phyloP scores from a whole-genome alignment of 345 rosid species.

The Anacardium occidentale region DNA sequence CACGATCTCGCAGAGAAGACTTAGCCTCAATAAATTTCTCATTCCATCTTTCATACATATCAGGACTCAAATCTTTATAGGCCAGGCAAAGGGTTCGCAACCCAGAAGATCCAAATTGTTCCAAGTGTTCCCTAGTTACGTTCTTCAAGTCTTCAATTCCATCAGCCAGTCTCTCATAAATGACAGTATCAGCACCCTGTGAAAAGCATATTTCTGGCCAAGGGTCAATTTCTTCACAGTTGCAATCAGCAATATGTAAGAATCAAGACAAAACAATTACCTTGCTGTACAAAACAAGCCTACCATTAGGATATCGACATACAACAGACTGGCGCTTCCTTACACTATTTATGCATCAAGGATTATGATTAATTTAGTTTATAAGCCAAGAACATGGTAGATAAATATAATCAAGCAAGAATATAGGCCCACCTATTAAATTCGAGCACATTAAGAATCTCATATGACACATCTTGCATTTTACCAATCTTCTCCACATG shows the following conservation, averaged over 20 bases:
- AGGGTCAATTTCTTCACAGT: slow-evolving; percentile 31
- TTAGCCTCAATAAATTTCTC: slow-evolving; percentile 97
- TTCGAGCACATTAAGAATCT: slow-evolving; percentile 94
- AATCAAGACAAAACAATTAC: slow-evolving; percentile 42
- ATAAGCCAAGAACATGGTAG: slow-evolving; percentile 10
- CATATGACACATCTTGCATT: slow-evolving; percentile 77
- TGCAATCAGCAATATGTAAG: slow-evolving; percentile 9
- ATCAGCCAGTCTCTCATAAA: slow-evolving; percentile 80
- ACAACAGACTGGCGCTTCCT: slow-evolving; percentile 99
- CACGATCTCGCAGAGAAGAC: slow-evolving; percentile 91
- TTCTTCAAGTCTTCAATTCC: slow-evolving; percentile 70
- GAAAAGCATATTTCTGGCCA: slow-evolving; percentile 30
- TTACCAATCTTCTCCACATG: slow-evolving; percentile 97
- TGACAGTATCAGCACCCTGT: slow-evolving; percentile 98
- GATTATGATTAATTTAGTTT: slow-evolving; percentile 13
- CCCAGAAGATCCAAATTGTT: slow-evolving; percentile 94
- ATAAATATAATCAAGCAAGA: slow-evolving; percentile 6
- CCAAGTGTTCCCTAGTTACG: slow-evolving; percentile 84
- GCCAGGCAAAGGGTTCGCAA: slow-evolving; percentile 98
- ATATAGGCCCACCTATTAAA: slow-evolving; percentile 76
- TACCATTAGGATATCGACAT: slow-evolving; percentile 93
- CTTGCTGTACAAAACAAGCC: slow-evolving; percentile 96
- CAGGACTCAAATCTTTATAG: slow-evolving; percentile 71
- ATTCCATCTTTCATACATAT: slow-evolving; percentile 86
- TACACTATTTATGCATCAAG: slow-evolving; percentile 57